Evolutionary conservation across 169 alveolate species (phyloP), one percentile per base, ranked within the genome.

Genomic region (Cryptosporidium ryanae): DNA sequence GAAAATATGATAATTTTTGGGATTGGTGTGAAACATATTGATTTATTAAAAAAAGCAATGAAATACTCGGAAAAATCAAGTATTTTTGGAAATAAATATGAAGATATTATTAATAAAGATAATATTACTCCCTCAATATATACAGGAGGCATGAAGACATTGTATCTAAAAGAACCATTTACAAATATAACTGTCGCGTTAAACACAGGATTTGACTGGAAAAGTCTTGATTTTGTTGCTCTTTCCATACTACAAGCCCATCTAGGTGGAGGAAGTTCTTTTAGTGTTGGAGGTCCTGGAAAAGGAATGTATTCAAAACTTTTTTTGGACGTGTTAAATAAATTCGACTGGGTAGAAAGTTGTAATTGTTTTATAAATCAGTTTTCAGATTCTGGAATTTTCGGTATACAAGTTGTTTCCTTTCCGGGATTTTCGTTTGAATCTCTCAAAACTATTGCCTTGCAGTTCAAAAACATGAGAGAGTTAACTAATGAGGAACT

Each of bases 281-380:
- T 95, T 90, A 92, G 96, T 50, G 94, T 96, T 2, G 98, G 98
- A 1, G 98, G 98, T 3, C 98, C 98, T 43, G 98, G 98, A 49
- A 95, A 95, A 90, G 98, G 98, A 52, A 94, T 95, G 96, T 92
- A 95, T 90, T 90, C 96, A 34, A 84, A 97, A 25, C 84, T 95
- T 25, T 95, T 92, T 76, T 61, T 92, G 87, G 91, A 94, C 82
- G 93, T 95, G 23, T 87, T 95, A 66, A 95, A 94, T 90, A 89
- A 91, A 82, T 82, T 93, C 83, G 94, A 93, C 29, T 93, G 94
- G 89, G 96, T 95, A 43, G 97, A 95, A 90, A 91, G 95, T 27
- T 95, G 97, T 90, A 94, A 92, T 94, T 96, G 97, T 23, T 95
- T 95, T 84, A 91, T 94, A 67, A 93, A 95, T 31, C 96, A 92